phyloP scores from a whole-genome alignment of 2,329 filamentous ascomycete genomes.

The Phialophora tarda region DNA sequence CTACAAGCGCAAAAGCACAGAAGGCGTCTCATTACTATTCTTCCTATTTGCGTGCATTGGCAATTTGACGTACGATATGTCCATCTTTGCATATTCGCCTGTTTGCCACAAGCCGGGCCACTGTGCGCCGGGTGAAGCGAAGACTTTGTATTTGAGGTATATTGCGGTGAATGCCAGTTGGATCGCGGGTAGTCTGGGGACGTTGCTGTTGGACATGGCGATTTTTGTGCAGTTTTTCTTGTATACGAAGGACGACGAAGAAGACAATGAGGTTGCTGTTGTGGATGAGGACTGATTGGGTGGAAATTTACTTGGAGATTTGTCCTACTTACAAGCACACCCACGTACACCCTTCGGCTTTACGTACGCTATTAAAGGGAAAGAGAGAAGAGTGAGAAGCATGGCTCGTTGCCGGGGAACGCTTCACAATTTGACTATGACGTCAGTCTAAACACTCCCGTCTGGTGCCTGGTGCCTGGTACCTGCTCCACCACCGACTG shows the following conservation, averaged over 20 bases:
- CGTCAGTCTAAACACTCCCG: constrained; percentile 3
- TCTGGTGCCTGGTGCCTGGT: not conserved
- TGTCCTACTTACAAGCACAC: not conserved
- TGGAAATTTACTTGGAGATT: not conserved
- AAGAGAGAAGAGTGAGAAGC: too few relatives aligned
- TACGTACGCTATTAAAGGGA: too few relatives aligned
- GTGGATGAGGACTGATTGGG: constrained; percentile 16
- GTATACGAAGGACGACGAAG: constrained; percentile 61
- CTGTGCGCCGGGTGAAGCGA: constrained; percentile 71
- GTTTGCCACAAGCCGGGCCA: constrained; percentile 58
- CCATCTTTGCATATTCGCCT: constrained; percentile 88
- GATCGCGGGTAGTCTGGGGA: constrained; percentile 87
- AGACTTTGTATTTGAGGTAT: constrained; percentile 74
- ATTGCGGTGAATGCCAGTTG: constrained; percentile 89
- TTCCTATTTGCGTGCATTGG: constrained; percentile 96
- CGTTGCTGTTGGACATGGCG: constrained; percentile 78
- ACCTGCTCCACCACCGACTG: not conserved
- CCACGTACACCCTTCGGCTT: not conserved
- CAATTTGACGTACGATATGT: constrained; percentile 90
- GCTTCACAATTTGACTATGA: not conserved
- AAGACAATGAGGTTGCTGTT: constrained; percentile 31
- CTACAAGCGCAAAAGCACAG: constrained; percentile 87
- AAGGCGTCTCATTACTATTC: constrained; percentile 91
- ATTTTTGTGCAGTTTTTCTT: constrained; percentile 94
- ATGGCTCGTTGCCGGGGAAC: not conserved